A percentile compares a stretch with the other conserved stretches of the same genome.
These are phyloP conservation scores for Colletotrichum somersetense DNA, from an alignment of 2,329 filamentous ascomycete genomes.

Conservation along the genomic window DNA sequence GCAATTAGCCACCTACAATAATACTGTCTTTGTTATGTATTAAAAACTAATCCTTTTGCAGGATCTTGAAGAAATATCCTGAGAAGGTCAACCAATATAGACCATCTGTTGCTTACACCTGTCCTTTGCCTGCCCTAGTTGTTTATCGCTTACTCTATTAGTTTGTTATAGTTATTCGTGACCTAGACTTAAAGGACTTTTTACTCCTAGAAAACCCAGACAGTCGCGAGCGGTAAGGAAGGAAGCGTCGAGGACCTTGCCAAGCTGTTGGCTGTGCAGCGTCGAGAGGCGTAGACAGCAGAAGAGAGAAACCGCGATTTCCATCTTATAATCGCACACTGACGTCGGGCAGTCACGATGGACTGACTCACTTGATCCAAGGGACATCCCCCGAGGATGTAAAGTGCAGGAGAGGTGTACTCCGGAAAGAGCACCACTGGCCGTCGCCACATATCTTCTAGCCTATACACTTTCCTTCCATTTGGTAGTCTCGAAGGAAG, in stretches of 20 bases:
- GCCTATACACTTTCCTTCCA: neutral
- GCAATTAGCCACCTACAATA: too few species aligned
- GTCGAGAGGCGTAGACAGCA: neutral
- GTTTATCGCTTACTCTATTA: too few species aligned
- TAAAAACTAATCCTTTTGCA: too few species aligned
- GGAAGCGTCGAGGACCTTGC: neutral
- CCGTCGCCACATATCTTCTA: neutral
- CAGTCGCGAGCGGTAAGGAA: neutral
- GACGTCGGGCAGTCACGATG: neutral
- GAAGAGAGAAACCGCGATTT: neutral
- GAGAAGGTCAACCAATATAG: too few species aligned
- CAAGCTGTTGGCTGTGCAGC: neutral
- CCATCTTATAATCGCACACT: neutral
- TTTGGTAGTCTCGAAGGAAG: slow-evolving; percentile 12
- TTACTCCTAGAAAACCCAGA: neutral
- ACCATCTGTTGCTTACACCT: too few species aligned
- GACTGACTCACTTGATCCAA: neutral
- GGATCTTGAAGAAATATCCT: too few species aligned
- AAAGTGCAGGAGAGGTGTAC: neutral
- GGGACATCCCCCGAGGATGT: neutral
- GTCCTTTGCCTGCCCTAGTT: too few species aligned
- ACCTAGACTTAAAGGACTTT: too few species aligned
- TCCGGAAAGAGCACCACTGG: neutral
- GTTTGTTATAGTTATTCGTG: too few species aligned
- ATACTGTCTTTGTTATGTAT: too few species aligned